Evolutionary conservation across 1,284 basidiomycete genomes (phyloP).

Genomic region (Pterulicium gracile): DNA sequence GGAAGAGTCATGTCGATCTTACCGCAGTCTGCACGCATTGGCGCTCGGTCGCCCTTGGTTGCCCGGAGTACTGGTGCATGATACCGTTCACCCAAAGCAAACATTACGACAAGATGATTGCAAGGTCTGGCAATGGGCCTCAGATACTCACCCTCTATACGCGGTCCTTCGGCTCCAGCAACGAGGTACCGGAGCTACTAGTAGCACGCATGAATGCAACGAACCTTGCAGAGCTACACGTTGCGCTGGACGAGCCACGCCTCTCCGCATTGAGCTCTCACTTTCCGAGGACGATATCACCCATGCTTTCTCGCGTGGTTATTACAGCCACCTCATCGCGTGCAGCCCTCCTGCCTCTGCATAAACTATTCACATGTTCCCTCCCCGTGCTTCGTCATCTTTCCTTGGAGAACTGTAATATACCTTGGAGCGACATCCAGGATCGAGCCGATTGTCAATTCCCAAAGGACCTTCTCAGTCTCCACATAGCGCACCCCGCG

Average conservation of each 20-base stretch:
- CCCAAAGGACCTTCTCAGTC: background rate
- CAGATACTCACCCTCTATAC: background rate
- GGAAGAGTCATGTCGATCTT: background rate
- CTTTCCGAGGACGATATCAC: background rate
- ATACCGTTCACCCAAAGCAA: background rate
- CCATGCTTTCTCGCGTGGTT: background rate
- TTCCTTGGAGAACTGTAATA: background rate
- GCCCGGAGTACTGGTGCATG: background rate
- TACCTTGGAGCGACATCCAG: background rate
- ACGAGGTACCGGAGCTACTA: background rate
- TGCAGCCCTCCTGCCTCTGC: background rate
- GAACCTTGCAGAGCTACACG: background rate
- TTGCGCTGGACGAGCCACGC: background rate
- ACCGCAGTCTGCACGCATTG: background rate
- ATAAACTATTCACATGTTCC: background rate
- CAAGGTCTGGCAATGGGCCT: background rate
- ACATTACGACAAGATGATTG: background rate
- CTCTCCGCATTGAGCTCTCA: too few relatives aligned
- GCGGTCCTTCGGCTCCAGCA: background rate
- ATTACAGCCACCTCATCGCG: background rate
- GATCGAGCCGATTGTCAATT: background rate
- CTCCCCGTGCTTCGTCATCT: background rate
- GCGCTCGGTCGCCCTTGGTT: background rate
- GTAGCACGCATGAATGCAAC: background rate
- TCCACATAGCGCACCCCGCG: background rate